These are phyloP conservation scores for Asterochloris erici DNA, from an alignment of 139 green algal genomes.

Conservation along the genomic window DNA sequence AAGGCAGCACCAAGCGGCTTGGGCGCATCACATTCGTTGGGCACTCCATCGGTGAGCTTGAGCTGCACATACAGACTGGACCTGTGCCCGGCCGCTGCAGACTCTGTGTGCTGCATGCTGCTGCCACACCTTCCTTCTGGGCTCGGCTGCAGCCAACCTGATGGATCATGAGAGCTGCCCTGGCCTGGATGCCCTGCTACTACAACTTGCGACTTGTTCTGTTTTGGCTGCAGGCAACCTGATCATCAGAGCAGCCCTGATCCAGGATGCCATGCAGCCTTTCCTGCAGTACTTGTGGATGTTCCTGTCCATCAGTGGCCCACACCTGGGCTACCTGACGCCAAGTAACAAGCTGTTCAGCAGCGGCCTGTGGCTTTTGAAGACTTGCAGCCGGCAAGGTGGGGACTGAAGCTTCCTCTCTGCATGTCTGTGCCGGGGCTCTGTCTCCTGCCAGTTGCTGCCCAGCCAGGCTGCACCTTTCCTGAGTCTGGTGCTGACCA, in stretches of 20 bases:
- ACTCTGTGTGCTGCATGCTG: neutral
- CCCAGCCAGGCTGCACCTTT: neutral
- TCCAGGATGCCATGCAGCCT: slow-evolving; percentile 29
- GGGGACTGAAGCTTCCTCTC: neutral
- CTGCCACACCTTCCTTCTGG: neutral
- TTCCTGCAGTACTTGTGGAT: slow-evolving; percentile 46
- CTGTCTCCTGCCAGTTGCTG: neutral
- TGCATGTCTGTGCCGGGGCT: neutral
- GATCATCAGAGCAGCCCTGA: slow-evolving; percentile 59
- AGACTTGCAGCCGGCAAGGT: slow-evolving; percentile 31
- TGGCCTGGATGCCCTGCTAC: neutral
- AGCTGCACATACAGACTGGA: neutral
- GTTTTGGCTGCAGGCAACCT: slow-evolving; percentile 42
- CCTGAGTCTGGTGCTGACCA: neutral
- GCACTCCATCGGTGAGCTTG: slow-evolving; percentile 48
- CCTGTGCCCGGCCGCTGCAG: neutral
- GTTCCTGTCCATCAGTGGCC: slow-evolving; percentile 55
- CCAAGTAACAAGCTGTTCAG: slow-evolving; percentile 41
- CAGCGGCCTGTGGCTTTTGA: slow-evolving; percentile 51
- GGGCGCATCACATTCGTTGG: slow-evolving; percentile 51
- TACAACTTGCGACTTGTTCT: neutral
- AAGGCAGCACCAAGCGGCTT: slow-evolving; percentile 3
- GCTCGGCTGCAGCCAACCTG: neutral
- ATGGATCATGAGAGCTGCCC: neutral
- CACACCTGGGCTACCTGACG: slow-evolving; percentile 68